phyloP scores from a whole-genome alignment of 1,284 basidiomycete genomes.

The Acaromyces ingoldii region DNA sequence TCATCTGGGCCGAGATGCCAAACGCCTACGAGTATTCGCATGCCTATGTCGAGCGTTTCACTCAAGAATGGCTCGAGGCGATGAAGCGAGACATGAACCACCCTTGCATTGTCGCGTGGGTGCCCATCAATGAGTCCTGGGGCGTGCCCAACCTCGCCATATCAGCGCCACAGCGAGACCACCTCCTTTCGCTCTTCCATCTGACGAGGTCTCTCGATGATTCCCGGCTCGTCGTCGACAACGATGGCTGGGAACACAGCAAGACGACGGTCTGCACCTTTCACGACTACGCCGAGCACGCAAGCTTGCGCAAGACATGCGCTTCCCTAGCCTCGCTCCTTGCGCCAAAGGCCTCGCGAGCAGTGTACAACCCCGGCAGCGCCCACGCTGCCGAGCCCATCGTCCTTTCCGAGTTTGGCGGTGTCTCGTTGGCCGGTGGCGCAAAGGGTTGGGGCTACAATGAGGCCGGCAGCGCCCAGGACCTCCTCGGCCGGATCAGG shows the following conservation, averaged over 20 bases:
- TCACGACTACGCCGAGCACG: conserved; percentile 19
- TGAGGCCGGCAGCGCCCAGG: conserved; percentile 14
- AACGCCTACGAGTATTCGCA: conserved; percentile 30
- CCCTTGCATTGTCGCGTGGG: conserved; percentile 32
- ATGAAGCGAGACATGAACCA: conserved; percentile 24
- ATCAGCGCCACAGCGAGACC: conserved; percentile 16
- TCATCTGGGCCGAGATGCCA: conserved; percentile 35
- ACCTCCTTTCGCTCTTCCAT: conserved; percentile 21
- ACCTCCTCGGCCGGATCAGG: conserved; percentile 16
- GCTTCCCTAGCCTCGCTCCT: conserved; percentile 11
- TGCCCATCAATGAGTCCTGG: conserved; percentile 31
- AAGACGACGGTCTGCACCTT: conserved; percentile 20
- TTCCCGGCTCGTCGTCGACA: conserved; percentile 19
- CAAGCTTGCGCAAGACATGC: conserved; percentile 4
- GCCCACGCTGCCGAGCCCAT: conserved; percentile 16
- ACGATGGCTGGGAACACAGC: conserved; percentile 37
- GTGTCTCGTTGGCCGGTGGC: conserved; percentile 10
- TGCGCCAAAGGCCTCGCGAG: conserved; percentile 11
- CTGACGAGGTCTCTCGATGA: conserved; percentile 29
- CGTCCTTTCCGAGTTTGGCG: conserved; percentile 30
- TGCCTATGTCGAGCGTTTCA: conserved; percentile 18
- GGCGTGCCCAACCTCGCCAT: conserved; percentile 19
- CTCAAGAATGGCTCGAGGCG: conserved; percentile 28
- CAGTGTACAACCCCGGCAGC: conserved; percentile 9
- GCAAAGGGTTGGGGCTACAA: conserved; percentile 21